Percentiles rank a stretch among this genome's conserved stretches.
These are phyloP conservation scores for Rhododendron simsii DNA, from an alignment of 148 eudicot species.

Conservation along the genomic window DNA sequence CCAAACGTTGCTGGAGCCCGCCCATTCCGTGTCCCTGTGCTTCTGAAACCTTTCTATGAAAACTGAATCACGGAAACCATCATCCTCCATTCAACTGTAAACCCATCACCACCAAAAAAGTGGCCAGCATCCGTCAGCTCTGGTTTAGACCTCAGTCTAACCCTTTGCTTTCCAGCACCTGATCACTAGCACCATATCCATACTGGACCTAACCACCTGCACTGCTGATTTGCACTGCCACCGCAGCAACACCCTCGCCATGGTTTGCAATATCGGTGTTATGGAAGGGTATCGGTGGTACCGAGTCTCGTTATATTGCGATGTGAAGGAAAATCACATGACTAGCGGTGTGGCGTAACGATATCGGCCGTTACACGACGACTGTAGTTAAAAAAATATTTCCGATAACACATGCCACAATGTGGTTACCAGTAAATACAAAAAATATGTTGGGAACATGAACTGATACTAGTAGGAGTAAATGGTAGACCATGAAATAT, in stretches of 20 bases:
- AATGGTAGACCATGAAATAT: neutral
- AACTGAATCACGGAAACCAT: neutral
- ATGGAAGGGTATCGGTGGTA: neutral
- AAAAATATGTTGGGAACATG: neutral
- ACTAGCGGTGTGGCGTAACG: neutral
- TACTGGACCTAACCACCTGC: neutral
- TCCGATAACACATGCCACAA: neutral
- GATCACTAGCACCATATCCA: neutral
- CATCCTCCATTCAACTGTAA: neutral
- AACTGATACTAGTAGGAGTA: neutral
- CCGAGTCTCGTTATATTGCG: neutral
- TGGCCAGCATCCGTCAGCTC: neutral
- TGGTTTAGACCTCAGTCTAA: neutral
- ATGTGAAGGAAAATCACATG: neutral
- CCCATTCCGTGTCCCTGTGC: neutral
- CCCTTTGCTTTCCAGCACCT: neutral
- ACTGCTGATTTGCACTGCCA: neutral
- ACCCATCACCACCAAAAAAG: neutral
- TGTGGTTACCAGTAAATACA: neutral
- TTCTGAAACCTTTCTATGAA: neutral
- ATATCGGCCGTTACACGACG: too few relatives aligned
- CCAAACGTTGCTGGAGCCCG: neutral
- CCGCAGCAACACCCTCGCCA: neutral
- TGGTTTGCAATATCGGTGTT: neutral
- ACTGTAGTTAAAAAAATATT: neutral